These are phyloP conservation scores for Talaromyces sp. DNA, from an alignment of 2,329 filamentous ascomycete species.

Conservation along the genomic window DNA sequence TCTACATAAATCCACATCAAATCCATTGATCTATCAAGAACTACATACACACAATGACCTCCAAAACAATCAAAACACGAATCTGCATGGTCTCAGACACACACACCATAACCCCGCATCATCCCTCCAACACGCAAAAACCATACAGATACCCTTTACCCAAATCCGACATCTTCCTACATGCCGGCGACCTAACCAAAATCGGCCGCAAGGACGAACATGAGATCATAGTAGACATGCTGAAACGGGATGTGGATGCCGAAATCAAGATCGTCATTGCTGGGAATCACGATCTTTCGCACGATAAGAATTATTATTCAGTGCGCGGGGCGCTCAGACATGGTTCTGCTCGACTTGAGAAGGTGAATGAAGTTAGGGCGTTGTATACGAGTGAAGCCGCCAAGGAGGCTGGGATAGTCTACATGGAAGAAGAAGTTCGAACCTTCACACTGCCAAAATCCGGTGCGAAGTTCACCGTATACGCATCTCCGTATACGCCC, in stretches of 20 bases:
- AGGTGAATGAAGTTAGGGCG: slow-evolving; percentile 32
- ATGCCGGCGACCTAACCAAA: slow-evolving; percentile 56
- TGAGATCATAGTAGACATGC: slow-evolving; percentile 42
- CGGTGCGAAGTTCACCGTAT: slow-evolving; percentile 49
- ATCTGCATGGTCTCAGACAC: slow-evolving; percentile 43
- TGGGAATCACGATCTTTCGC: slow-evolving; percentile 58
- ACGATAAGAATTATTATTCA: slow-evolving; percentile 49
- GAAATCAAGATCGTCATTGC: slow-evolving; percentile 58
- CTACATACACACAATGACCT: background rate
- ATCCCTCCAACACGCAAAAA: slow-evolving; percentile 18
- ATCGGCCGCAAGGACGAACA: slow-evolving; percentile 47
- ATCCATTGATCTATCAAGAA: background rate
- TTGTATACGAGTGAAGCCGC: slow-evolving; percentile 47
- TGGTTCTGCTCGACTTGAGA: slow-evolving; percentile 17
- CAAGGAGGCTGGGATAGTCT: slow-evolving; percentile 44
- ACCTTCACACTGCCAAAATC: slow-evolving; percentile 42
- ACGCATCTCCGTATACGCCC: slow-evolving; percentile 50
- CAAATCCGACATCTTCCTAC: slow-evolving; percentile 50
- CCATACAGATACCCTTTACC: slow-evolving; percentile 45
- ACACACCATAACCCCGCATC: slow-evolving; percentile 28
- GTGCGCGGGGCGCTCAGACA: slow-evolving; percentile 26
- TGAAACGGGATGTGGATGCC: slow-evolving; percentile 44
- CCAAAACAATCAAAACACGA: slow-evolving; percentile 31
- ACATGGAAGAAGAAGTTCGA: slow-evolving; percentile 52
- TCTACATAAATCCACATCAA: background rate